Base-by-base conservation (phyloP, 164 flowering plant genomes). In the Protea cynaroides region DNA sequence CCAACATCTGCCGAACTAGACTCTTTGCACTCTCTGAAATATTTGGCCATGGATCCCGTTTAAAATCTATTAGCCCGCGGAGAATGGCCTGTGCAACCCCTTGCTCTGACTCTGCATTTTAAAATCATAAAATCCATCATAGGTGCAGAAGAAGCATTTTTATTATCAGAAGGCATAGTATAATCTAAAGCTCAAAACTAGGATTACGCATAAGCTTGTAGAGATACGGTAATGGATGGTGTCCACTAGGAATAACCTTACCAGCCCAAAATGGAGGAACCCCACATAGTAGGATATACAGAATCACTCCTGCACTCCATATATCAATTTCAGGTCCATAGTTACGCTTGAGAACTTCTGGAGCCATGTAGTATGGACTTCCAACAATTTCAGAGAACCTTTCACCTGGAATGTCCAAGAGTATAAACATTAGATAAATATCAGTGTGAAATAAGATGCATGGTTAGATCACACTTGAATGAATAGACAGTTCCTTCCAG, bases 201-300 rank as follows among this genome's bases (percentile, higher is more conserved):
- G 22, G 51, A 46, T 61, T 6, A 29, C 0, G 36, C 7, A 29
- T 22, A 3, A 34, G 13, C 24, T 24, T 38, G 17, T 12, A 40
- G 46, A 6, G 34, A 40, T 36, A 22, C 5, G 24, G 49, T 22
- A 54, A 52, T 51, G 1, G 21, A 22, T 8, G 53, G 18, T 25
- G 25, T 52, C 15, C 49, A 51, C 11, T 17, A 19, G 36, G 67
- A 54, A 53, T 24, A 36, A 61, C 59, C 43, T 76, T 81, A 92
- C 97, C 97, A 67, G 97, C 97, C 97, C 97, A 92, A 79, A 92
- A 92, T 63, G 97, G 97, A 29, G 97, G 97, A 76, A 92, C 94
- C 51, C 97, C 96, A 74, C 79, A 76, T 44, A 76, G 46, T 36
- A 76, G 66, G 62, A 76, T 76, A 65, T 91, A 89, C 8, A 91